Conservation (phyloP, 2,329 filamentous ascomycete species). For the Acarospora socialis region DNA sequence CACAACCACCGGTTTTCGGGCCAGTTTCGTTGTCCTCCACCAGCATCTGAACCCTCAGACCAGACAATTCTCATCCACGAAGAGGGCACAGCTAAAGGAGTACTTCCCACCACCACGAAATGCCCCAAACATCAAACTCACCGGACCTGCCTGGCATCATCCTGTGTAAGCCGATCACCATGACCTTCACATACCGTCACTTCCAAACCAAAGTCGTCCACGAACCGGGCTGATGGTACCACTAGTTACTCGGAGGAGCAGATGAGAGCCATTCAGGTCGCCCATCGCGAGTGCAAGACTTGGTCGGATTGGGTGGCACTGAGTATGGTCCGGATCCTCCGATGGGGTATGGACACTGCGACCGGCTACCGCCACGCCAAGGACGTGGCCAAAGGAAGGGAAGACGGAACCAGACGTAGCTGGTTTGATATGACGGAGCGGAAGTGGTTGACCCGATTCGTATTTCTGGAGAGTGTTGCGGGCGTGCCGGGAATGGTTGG, state of each 20-base stretch:
- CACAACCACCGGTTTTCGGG: conserved; percentile 1
- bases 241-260: conserved; percentile 59
- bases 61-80: conserved; percentile 26
- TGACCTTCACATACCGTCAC: neutral
- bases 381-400: conserved; percentile 40
- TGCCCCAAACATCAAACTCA: conserved; percentile 46
- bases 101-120: conserved; percentile 48
- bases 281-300: conserved; percentile 59
- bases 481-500: conserved; percentile 96
- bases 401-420: conserved; percentile 5
- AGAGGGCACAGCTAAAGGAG: conserved; percentile 25
- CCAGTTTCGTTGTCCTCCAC: conserved; percentile 1
- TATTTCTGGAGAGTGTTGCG: conserved; percentile 90
- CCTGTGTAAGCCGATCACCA: conserved; percentile 37
- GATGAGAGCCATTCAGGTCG: conserved; percentile 59
- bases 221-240: conserved; percentile 5
- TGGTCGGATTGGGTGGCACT: conserved; percentile 69
- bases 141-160: conserved; percentile 54
- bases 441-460: conserved; percentile 79
- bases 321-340: conserved; percentile 56
- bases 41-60: conserved; percentile 3
- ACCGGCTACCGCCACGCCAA: conserved; percentile 50
- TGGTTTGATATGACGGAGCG: conserved; percentile 58
- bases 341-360: conserved; percentile 67
- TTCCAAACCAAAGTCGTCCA: conserved; percentile 12